Percentiles rank a stretch among this genome's conserved stretches.
Conservation (phyloP, 2,329 filamentous ascomycete genomes). For the Paracoccidioides lutzii region DNA sequence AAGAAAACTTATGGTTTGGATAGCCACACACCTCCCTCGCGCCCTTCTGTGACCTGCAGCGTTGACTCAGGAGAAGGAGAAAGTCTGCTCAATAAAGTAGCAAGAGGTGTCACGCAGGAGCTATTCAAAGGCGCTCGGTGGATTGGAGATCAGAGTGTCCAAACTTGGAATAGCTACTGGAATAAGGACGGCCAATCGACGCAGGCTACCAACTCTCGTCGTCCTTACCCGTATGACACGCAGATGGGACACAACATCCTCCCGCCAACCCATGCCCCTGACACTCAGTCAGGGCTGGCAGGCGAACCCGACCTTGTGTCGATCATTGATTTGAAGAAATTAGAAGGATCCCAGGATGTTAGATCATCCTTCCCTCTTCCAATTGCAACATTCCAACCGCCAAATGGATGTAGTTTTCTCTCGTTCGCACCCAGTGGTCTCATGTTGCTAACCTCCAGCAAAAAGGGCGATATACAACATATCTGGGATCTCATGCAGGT, state of each 20-base stretch:
- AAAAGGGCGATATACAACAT: constrained; percentile 38
- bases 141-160: constrained; percentile 38
- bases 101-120: constrained; percentile 38
- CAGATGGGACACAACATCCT: constrained; percentile 25
- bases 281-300: constrained; percentile 22
- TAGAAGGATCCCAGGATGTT: constrained; percentile 27
- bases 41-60: constrained; percentile 31
- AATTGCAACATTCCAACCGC: constrained; percentile 35
- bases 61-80: constrained; percentile 36
- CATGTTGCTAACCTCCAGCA: constrained; percentile 35
- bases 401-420: constrained; percentile 37
- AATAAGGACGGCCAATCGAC: constrained; percentile 28
- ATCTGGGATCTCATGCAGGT: constrained; percentile 39
- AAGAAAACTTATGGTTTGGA: constrained; percentile 30
- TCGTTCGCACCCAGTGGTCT: constrained; percentile 37
- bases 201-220: constrained; percentile 18
- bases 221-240: constrained; percentile 13
- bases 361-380: constrained; percentile 25
- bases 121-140: constrained; percentile 36
- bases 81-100: constrained; percentile 36
- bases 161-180: constrained; percentile 40
- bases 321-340: constrained; percentile 32
- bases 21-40: constrained; percentile 29
- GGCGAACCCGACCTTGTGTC: constrained; percentile 34
- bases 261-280: constrained; percentile 35